Evolutionary conservation across 176 grass and related monocot genomes (phyloP), one percentile per base, ranked within the genome.

Genomic region (Carex parvula): DNA sequence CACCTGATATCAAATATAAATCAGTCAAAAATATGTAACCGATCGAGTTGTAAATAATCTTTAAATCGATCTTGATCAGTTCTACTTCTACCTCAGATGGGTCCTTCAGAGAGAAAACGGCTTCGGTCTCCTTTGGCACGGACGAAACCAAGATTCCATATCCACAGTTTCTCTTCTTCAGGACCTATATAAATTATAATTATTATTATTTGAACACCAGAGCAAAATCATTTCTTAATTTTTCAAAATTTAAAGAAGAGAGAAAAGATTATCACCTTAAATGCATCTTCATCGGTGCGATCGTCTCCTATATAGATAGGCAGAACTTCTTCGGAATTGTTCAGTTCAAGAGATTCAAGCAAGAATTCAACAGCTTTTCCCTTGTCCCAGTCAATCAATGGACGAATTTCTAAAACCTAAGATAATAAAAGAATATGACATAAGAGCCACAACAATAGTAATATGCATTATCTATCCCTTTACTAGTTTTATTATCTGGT

Each of bases 401-500:
- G 96, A 80, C 96, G 96, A 81, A 99, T 74, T 83, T 99, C 93
- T 94, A 99, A 95, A 94, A 99, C 96, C 94, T 97, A 75, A 0
- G 84, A 32, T 6, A 22, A 12, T n/a, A 21, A 50, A 30, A 6
- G 46, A 77, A 55, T 18, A 30, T 56, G 16, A 76, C 16, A 52
- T 26, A 29, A 9, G 57, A 1, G 53, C 7, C 32, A 53, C 6
- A 46, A n/a, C 18, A 56, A 41, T 41, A 65, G 64, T 32, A 63
- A 35, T 12, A 37, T 64, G 35, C 12, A 46, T 17, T 50, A 17
- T 42, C 1, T 6, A 5, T 48, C 46, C 46, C 46, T 11, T 48
- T 50, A 50, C 5, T 39, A 50, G 2, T 50, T 50, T 50, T 50
- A 50, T 50, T 50, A 50, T 1, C 61, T 8, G 7, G 5, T 6